These are phyloP conservation scores for Sistotremastrum suecicum DNA, from an alignment of 768 basidiomycete genomes.

Conservation along the genomic window DNA sequence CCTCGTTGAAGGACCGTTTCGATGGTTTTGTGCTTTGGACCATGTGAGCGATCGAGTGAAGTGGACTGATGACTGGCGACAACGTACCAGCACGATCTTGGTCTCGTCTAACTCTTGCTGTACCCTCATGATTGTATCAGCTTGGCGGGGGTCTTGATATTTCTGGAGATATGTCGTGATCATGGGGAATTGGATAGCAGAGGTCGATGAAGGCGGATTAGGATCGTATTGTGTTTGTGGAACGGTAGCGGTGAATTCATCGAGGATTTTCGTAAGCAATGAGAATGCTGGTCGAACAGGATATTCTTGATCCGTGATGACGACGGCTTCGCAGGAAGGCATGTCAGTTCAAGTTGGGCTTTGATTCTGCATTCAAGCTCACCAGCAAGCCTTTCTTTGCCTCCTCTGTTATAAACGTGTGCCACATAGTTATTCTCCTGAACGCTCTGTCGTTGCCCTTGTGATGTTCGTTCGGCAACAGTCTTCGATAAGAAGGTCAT, in stretches of 20 bases:
- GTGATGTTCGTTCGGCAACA: conserved; percentile 73
- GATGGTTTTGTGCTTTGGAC: conserved; percentile 88
- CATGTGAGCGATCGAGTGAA: not conserved
- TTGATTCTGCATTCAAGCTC: conserved; percentile 11
- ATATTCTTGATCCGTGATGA: conserved; percentile 93
- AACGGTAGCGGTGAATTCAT: conserved; percentile 78
- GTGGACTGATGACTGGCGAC: not conserved
- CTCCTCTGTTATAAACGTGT: conserved; percentile 85
- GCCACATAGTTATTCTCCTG: conserved; percentile 90
- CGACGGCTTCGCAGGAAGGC: conserved; percentile 42
- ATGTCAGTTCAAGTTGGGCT: not conserved
- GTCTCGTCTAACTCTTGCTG: conserved; percentile 98
- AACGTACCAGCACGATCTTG: conserved; percentile 86
- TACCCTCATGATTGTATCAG: conserved; percentile 96
- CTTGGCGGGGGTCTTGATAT: conserved; percentile 95
- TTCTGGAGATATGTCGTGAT: conserved; percentile 68
- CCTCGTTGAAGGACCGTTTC: conserved; percentile 93
- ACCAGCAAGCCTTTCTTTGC: conserved; percentile 80
- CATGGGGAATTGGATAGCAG: conserved; percentile 63
- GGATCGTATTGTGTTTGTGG: conserved; percentile 45
- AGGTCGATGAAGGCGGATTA: conserved; percentile 27
- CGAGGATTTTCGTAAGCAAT: conserved; percentile 80
- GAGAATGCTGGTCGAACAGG: conserved; percentile 96
- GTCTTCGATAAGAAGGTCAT: conserved; percentile 91
- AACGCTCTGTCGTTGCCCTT: conserved; percentile 84